Percentiles rank a stretch among this genome's conserved stretches.
These are phyloP conservation scores for Debaryomycetaceae sp. DNA, from an alignment of 1,139 yeast genomes.

Conservation along the genomic window DNA sequence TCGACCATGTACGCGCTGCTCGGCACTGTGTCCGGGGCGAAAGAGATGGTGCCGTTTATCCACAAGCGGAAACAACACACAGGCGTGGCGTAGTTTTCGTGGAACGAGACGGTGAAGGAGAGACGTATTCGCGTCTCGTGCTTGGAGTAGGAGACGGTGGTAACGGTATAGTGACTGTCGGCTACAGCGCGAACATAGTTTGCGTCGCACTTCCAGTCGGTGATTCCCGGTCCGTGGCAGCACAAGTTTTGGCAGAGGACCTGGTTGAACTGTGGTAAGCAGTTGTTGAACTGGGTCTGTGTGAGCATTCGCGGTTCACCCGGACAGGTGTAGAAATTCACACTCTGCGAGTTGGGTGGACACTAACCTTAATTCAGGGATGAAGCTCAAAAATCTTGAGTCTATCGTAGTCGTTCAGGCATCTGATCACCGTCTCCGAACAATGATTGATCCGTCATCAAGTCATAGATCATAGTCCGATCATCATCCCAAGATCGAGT, in stretches of 20 bases:
- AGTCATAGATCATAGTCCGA: too few species aligned
- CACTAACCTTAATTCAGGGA: too few species aligned
- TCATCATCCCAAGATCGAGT: too few species aligned
- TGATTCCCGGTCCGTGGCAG: background rate
- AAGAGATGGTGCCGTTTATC: conserved; percentile 1
- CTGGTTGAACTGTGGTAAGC: background rate
- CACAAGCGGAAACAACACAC: conserved; percentile 15
- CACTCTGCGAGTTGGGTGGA: too few species aligned
- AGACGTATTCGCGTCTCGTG: conserved; percentile 1
- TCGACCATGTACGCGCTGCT: too few species aligned
- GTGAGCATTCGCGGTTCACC: background rate
- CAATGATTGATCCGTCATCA: too few species aligned
- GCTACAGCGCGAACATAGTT: background rate
- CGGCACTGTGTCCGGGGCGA: background rate
- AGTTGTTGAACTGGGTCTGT: background rate
- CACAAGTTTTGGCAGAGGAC: background rate
- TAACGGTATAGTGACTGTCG: background rate
- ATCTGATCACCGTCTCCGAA: too few species aligned
- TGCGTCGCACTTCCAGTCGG: background rate
- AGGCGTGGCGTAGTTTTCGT: conserved; percentile 23
- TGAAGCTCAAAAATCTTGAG: too few species aligned
- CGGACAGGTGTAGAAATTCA: too few species aligned
- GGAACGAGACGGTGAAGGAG: conserved; percentile 19
- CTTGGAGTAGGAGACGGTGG: background rate
- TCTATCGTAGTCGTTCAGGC: too few species aligned